Conservation (phyloP, 179 eudicot species). For the Beta macrorhiza region DNA sequence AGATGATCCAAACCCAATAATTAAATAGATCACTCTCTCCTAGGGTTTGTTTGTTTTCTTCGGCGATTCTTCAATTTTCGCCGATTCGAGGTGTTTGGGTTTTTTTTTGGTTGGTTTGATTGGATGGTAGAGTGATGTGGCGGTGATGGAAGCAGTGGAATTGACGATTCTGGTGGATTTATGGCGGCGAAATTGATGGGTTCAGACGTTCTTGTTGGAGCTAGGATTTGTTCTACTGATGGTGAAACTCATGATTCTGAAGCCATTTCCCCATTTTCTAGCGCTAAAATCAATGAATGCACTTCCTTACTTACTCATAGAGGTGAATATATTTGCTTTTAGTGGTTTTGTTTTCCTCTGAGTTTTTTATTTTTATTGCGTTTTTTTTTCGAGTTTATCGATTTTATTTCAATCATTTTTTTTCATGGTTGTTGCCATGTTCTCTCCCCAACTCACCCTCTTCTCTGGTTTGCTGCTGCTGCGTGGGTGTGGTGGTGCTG, state of each 20-base stretch:
- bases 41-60: background rate
- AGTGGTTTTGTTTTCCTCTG: background rate
- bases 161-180: constrained; percentile 38
- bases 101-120: background rate
- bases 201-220: constrained; percentile 51
- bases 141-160: constrained; percentile 52
- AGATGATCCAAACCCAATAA: too few species aligned
- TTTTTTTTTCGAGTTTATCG: background rate
- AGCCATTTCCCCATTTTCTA: constrained; percentile 25
- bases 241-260: constrained; percentile 37
- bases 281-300: constrained; percentile 32
- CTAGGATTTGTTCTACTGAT: constrained; percentile 35
- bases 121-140: background rate
- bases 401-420: too few species aligned
- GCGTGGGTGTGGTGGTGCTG: too few species aligned
- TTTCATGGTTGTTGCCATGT: background rate
- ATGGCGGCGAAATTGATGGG: constrained; percentile 52
- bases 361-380: background rate
- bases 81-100: constrained; percentile 19
- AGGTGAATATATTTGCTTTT: constrained; percentile 30
- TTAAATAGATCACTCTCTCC: background rate
- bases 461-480: too few species aligned
- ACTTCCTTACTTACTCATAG: constrained; percentile 30
- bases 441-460: too few species aligned
- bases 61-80: background rate